phyloP scores from a whole-genome alignment of 2,329 filamentous ascomycete species.

The Achaetomium macrosporum region DNA sequence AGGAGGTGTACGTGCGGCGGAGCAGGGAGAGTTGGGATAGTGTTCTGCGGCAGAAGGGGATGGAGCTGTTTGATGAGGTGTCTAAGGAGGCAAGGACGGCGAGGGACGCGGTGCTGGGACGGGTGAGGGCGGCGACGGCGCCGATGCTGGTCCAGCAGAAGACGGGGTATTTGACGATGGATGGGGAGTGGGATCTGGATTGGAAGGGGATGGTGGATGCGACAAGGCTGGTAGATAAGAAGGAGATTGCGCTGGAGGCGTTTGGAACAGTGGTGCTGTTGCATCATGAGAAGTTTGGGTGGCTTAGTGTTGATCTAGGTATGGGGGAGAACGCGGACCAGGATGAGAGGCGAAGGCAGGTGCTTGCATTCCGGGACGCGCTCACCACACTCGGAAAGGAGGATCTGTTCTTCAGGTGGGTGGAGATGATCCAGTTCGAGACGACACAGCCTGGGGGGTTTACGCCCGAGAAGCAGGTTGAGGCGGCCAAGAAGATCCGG shows the following conservation, averaged over 20 bases:
- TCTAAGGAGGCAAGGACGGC: constrained; percentile 36
- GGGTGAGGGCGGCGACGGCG: constrained; percentile 63
- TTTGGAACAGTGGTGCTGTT: constrained; percentile 68
- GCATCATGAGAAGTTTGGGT: constrained; percentile 61
- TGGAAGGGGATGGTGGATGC: constrained; percentile 75
- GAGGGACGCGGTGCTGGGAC: constrained; percentile 51
- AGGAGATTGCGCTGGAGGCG: constrained; percentile 54
- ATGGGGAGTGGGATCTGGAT: constrained; percentile 80
- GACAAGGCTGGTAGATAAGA: constrained; percentile 61
- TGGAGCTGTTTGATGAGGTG: constrained; percentile 46
- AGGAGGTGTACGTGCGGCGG: constrained; percentile 75
- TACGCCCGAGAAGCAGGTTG: constrained; percentile 64
- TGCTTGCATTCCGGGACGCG: constrained; percentile 73
- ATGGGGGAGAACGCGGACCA: constrained; percentile 44
- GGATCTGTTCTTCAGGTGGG: constrained; percentile 84
- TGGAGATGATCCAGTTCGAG: constrained; percentile 87
- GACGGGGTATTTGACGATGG: constrained; percentile 83
- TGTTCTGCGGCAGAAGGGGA: constrained; percentile 42
- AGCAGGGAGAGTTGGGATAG: constrained; percentile 58
- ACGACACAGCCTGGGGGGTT: constrained; percentile 74
- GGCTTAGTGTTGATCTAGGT: constrained; percentile 61
- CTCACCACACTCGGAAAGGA: constrained; percentile 75
- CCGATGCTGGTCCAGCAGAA: constrained; percentile 63
- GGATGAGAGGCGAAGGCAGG: constrained; percentile 63
- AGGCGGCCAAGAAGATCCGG: constrained; percentile 67